These are phyloP conservation scores for Trichopus zeylanicus DNA, from an alignment of 116 monocot genomes.

Conservation along the genomic window DNA sequence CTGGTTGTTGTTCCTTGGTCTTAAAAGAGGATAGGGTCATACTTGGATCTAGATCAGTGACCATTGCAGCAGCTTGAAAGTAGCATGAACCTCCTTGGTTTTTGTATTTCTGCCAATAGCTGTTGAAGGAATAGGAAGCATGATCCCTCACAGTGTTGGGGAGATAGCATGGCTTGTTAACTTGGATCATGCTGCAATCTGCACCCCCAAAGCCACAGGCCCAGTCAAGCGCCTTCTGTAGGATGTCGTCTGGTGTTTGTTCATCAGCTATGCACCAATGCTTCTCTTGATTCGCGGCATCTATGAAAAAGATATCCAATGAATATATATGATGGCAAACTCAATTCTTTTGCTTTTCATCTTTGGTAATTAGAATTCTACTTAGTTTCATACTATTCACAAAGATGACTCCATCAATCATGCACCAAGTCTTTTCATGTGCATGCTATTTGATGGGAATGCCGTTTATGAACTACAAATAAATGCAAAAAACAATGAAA, in stretches of 20 bases:
- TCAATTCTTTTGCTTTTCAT: neutral
- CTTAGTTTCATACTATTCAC: no score
- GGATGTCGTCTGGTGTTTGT: slow-evolving; percentile 57
- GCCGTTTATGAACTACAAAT: no score
- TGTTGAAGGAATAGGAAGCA: slow-evolving; percentile 90
- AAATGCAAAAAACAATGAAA: no score
- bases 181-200: slow-evolving; percentile 64
- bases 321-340: neutral
- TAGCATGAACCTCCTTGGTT: slow-evolving; percentile 69
- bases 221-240: slow-evolving; percentile 82
- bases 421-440: no score
- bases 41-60: slow-evolving; percentile 80
- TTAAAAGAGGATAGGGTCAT: no score
- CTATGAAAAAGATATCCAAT: neutral
- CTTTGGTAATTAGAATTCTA: neutral
- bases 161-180: slow-evolving; percentile 44
- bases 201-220: slow-evolving; percentile 77
- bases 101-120: slow-evolving; percentile 83
- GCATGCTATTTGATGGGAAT: no score
- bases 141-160: slow-evolving; percentile 69
- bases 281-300: slow-evolving; percentile 23
- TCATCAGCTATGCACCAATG: slow-evolving; percentile 91
- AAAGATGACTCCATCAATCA: no score
- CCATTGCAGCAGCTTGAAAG: slow-evolving; percentile 69
- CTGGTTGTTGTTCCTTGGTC: no score